phyloP scores from a whole-genome alignment of 2,329 filamentous ascomycete species.

The Colletotrichum sp. region DNA sequence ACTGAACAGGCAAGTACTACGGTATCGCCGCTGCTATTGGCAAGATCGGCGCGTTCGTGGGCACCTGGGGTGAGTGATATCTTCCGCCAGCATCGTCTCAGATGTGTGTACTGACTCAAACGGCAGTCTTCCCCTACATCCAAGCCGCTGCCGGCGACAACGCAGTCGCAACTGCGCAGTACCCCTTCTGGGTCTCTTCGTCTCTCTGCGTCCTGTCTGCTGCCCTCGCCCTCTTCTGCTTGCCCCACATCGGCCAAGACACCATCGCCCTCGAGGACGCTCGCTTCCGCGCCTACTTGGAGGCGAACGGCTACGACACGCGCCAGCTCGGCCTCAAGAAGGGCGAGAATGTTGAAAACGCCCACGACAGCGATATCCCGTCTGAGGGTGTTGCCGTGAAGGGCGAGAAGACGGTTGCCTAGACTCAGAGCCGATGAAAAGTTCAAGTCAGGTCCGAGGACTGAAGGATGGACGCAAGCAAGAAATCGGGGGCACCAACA shows the following conservation, averaged over 20 bases:
- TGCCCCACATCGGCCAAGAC: conserved; percentile 84
- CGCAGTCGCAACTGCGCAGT: conserved; percentile 70
- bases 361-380: not conserved
- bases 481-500: not conserved
- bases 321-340: conserved; percentile 52
- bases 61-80: conserved; percentile 61
- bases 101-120: not conserved
- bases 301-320: conserved; percentile 78
- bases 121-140: conserved; percentile 73
- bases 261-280: conserved; percentile 82
- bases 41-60: conserved; percentile 84
- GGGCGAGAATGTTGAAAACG: conserved; percentile 26
- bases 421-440: not conserved
- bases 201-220: conserved; percentile 79
- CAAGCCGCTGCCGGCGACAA: conserved; percentile 62
- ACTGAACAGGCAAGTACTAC: conserved; percentile 54
- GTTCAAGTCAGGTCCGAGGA: too few relatives aligned
- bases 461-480: not conserved
- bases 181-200: conserved; percentile 88
- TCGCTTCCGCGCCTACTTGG: conserved; percentile 76
- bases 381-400: not conserved
- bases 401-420: not conserved
- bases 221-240: conserved; percentile 57
- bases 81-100: too few relatives aligned
- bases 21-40: conserved; percentile 75